Conservation (phyloP, 2,329 filamentous ascomycete species). For the Penicillium psychrosexuale region DNA sequence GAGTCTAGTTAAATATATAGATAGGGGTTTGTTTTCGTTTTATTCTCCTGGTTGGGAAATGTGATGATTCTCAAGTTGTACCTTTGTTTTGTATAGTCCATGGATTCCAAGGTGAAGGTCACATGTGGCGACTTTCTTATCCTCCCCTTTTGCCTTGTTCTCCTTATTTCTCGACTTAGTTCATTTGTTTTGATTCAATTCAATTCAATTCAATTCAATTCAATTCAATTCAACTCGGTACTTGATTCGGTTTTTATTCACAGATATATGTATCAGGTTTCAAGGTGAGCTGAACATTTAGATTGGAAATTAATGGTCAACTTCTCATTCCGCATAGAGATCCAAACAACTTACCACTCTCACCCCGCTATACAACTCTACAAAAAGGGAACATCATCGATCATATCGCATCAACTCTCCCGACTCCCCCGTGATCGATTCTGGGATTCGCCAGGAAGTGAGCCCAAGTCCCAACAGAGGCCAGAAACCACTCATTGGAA, state of each 20-base stretch:
- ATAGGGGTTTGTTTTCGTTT: not conserved
- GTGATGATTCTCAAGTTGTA: too few relatives aligned
- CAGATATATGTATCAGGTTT: not conserved
- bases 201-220: not conserved
- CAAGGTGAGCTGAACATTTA: not conserved
- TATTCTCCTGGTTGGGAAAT: not conserved
- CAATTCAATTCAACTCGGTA: not conserved
- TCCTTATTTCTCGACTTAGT: not conserved
- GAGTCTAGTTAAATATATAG: not conserved
- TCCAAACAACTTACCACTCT: not conserved
- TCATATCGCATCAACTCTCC: not conserved
- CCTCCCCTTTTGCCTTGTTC: not conserved
- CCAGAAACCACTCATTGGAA: conserved; percentile 24
- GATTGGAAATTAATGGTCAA: not conserved
- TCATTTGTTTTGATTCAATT: not conserved
- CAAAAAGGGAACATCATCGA: not conserved
- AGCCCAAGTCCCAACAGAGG: conserved; percentile 3
- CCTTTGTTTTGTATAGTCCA: too few relatives aligned
- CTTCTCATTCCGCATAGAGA: not conserved
- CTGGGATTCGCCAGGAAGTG: not conserved
- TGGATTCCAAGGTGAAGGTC: not conserved
- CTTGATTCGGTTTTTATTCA: not conserved
- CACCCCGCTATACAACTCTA: not conserved
- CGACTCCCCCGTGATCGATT: not conserved
- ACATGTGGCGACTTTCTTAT: not conserved